Evolutionary conservation across 257 asterid genomes (phyloP).

Genomic region (Catharanthus roseus): DNA sequence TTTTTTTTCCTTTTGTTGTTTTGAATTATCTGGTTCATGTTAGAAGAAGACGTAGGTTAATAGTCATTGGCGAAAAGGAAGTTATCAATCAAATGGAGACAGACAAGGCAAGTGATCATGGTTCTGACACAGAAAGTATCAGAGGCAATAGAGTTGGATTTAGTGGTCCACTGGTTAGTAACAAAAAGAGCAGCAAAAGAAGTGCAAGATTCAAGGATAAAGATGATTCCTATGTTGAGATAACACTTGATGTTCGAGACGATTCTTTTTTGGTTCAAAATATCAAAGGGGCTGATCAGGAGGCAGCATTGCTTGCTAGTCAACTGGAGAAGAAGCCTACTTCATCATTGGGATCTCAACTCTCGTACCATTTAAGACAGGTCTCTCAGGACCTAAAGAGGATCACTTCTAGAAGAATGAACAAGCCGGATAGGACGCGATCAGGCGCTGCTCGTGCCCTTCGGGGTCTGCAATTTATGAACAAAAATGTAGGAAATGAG

Average conservation of each 20-base stretch:
- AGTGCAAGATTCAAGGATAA: constrained; percentile 16
- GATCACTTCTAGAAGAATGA: constrained; percentile 7
- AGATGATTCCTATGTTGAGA: constrained; percentile 23
- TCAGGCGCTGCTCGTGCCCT: constrained; percentile 33
- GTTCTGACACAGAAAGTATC: constrained; percentile 14
- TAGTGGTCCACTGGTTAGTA: constrained; percentile 11
- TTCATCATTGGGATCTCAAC: constrained; percentile 7
- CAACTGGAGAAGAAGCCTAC: constrained; percentile 14
- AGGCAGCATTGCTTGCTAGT: constrained; percentile 10
- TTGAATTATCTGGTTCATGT: not conserved
- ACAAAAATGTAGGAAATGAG: constrained; percentile 26
- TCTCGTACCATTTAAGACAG: constrained; percentile 16
- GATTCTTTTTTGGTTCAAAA: constrained; percentile 20
- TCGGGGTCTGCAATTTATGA: constrained; percentile 31
- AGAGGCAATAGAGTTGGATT: constrained; percentile 2
- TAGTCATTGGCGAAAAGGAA: not conserved
- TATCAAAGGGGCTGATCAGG: constrained; percentile 19
- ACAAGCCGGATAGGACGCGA: constrained; percentile 16
- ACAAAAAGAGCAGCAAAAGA: constrained; percentile 6
- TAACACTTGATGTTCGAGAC: constrained; percentile 23
- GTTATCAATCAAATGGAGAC: constrained; percentile 1
- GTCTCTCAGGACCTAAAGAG: constrained; percentile 20
- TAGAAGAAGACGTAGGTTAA: not conserved
- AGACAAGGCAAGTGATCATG: constrained; percentile 10
- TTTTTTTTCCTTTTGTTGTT: not conserved